Base-by-base conservation (phyloP, 768 basidiomycete genomes). In the Rhodosporidiobolus odoratus region DNA sequence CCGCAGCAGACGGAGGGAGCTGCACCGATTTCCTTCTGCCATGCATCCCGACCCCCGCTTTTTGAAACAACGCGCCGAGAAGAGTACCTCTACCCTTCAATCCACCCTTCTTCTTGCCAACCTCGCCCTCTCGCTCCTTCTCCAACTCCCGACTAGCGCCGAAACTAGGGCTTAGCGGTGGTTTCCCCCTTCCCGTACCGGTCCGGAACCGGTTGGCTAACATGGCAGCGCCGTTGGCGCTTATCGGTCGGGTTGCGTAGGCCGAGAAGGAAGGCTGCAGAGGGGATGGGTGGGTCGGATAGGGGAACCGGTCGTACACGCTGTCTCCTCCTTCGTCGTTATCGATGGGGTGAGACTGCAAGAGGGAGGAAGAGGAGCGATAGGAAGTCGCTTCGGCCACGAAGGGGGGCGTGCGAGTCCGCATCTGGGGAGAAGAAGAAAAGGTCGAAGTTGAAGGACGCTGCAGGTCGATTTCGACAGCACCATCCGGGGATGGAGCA, bases 321-420 rank as follows among this genome's bases (percentile, higher is more conserved):
- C 9, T 21, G 27, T 19, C 27, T 53, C 34, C 32, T 19, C 34
- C 9, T 56, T 34, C 32, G 9, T 9, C 32, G 16, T 21, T 5
- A 41, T 25, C 27, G 61, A 45, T 27, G 60, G 8, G 48, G 15
- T 12, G 43, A 43, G 43, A 21, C 21, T 6, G n/a, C 23, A 12
- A 9, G 45, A 38, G 34, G 25, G 62, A 27, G 27, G 23, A 48
- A 35, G 9, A n/a, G 21, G 23, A 52, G 61, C 17, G 17, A 30
- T 19, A 62, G 21, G 62, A 63, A 4, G 62, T 63, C 38, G 62
- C 62, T 27, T 63, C 62, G 30, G 52, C 35, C 27, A 63, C 62
- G 27, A 63, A 63, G 17, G 50, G 52, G 1, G 62, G 62, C 2
- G 62, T 63, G 30, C 16, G 12, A 3, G 52, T 27, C 30, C 62